A percentile compares a stretch with the other conserved stretches of the same genome.
Conservation (phyloP, 2,329 filamentous ascomycete genomes). For the Aspergillus neotritici region DNA sequence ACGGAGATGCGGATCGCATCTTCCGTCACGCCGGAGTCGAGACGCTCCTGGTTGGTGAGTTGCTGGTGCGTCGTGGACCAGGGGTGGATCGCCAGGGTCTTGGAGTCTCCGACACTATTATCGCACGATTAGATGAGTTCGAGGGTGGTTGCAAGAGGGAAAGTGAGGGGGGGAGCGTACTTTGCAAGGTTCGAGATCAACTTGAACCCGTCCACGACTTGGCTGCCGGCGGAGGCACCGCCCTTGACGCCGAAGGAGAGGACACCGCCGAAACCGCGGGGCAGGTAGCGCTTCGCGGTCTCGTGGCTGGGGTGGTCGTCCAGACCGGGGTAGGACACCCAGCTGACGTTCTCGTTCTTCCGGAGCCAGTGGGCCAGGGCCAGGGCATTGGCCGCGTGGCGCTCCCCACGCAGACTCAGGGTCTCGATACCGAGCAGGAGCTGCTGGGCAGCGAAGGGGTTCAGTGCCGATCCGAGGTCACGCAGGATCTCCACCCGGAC, state of each 20-base stretch:
- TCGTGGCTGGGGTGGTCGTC: conserved; percentile 74
- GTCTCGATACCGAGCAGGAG: conserved; percentile 86
- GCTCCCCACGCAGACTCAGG: conserved; percentile 75
- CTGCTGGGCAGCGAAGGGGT: conserved; percentile 90
- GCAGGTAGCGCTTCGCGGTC: conserved; percentile 79
- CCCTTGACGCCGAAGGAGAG: conserved; percentile 92
- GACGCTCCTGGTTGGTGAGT: conserved; percentile 73
- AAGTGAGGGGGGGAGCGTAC: conserved; percentile 30
- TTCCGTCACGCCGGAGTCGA: conserved; percentile 73
- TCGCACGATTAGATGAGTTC: conserved; percentile 9
- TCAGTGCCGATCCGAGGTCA: conserved; percentile 75
- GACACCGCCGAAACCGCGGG: conserved; percentile 80
- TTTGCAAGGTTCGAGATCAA: conserved; percentile 94
- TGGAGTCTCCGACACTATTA: conserved; percentile 73
- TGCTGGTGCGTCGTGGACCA: conserved; percentile 96
- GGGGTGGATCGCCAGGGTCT: conserved; percentile 90
- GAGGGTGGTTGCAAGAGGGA: not conserved
- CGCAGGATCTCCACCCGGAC: conserved; percentile 85
- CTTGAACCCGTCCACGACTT: conserved; percentile 91
- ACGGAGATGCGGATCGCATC: conserved; percentile 94
- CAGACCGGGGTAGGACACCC: conserved; percentile 91
- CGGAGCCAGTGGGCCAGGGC: conserved; percentile 77
- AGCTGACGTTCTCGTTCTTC: conserved; percentile 74
- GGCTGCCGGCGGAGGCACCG: conserved; percentile 71
- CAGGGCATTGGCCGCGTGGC: conserved; percentile 79